A percentile compares a stretch with the other conserved stretches of the same genome.
These are phyloP conservation scores for Cyclocybe aegerita DNA, from an alignment of 768 basidiomycete genomes.

Conservation along the genomic window DNA sequence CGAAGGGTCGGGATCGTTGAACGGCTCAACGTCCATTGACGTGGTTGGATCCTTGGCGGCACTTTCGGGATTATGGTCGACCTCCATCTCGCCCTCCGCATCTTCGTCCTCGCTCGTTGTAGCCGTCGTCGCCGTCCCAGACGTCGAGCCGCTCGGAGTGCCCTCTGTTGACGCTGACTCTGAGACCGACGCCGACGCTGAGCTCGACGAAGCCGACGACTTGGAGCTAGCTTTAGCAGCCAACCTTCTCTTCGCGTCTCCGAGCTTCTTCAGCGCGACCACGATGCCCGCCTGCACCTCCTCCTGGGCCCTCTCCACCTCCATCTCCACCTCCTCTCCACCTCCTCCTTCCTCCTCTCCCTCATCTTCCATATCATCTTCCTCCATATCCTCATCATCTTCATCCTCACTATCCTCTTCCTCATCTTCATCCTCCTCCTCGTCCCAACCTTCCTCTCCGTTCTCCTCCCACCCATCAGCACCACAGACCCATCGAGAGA, in stretches of 20 bases:
- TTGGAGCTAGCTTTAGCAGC: neutral
- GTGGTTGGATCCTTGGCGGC: no score
- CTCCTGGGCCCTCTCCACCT: constrained; percentile 16
- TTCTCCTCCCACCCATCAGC: no score
- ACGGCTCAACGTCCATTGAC: no score
- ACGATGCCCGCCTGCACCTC: constrained; percentile 11
- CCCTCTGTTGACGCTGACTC: neutral
- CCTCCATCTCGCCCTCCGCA: constrained; percentile 31
- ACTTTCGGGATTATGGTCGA: constrained; percentile 10
- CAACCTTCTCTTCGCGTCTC: neutral
- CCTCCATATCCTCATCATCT: constrained; percentile 16
- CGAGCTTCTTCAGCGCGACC: constrained; percentile 5
- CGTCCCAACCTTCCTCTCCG: no score
- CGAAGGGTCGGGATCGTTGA: constrained; percentile 33
- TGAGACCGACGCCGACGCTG: neutral
- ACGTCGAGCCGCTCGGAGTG: constrained; percentile 1
- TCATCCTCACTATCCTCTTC: constrained; percentile 11
- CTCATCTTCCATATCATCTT: constrained; percentile 17
- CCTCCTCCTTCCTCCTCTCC: constrained; percentile 13
- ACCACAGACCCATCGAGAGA: no score
- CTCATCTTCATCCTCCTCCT: constrained; percentile 14
- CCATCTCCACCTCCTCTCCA: constrained; percentile 16
- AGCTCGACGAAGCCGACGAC: constrained; percentile 5
- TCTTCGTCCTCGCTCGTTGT: constrained; percentile 19
- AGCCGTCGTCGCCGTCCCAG: no score